phyloP scores from a whole-genome alignment of 305 asterid species.

The Fraxinus dipetala region DNA sequence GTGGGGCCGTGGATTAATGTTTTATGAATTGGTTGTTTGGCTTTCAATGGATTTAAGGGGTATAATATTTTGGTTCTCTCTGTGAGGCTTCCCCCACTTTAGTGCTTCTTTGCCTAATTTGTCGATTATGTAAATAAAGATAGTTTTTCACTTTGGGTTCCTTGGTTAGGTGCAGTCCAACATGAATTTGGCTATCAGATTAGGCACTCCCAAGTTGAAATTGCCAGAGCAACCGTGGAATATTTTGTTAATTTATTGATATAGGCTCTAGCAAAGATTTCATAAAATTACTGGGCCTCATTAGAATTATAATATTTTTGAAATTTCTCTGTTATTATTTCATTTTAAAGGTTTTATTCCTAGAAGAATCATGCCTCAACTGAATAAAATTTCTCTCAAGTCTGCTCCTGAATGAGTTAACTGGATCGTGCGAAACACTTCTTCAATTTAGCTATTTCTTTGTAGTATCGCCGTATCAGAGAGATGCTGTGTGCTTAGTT shows the following conservation, averaged over 20 bases:
- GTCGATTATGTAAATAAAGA: not conserved
- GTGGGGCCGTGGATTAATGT: not conserved
- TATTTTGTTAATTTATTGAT: not conserved
- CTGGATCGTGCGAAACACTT: not conserved
- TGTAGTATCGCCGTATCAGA: not conserved
- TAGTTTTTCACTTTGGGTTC: not conserved
- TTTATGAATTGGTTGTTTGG: not conserved
- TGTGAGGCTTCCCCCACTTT: not conserved
- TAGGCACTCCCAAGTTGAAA: not conserved
- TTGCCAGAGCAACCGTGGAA: not conserved
- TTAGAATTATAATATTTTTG: not conserved
- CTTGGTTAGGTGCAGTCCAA: not conserved
- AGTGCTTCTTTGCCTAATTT: not conserved
- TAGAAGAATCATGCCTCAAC: not conserved
- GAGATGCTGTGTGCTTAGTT: not conserved
- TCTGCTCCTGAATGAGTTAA: not conserved
- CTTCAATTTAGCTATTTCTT: not conserved
- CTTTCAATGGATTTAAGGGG: not conserved
- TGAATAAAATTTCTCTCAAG: not conserved
- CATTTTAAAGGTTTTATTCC: not conserved
- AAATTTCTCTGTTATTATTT: not conserved
- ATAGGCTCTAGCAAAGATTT: not conserved
- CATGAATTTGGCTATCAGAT: not conserved
- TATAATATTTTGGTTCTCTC: not conserved
- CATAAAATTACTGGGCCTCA: not conserved